A percentile compares a stretch with the other conserved stretches of the same genome.
Conservation (phyloP, 768 basidiomycete species). For the Leccinum broughii region DNA sequence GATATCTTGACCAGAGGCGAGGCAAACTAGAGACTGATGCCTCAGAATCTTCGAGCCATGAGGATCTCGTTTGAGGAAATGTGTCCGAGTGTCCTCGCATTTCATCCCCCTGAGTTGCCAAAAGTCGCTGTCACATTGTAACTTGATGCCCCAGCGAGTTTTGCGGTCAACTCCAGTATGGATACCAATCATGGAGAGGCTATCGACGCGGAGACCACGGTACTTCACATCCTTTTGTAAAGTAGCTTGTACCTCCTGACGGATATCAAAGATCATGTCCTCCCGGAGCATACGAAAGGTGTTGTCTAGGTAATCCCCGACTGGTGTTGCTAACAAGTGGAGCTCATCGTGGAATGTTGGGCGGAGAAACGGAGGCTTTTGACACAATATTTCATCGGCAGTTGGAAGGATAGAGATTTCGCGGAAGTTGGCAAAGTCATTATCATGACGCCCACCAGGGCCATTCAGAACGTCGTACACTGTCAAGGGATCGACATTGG, state of each 20-base stretch:
- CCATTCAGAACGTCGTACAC: conserved; percentile 19
- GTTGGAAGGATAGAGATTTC: conserved; percentile 63
- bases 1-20: conserved; percentile 50
- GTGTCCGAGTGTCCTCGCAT: conserved; percentile 32
- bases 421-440: conserved; percentile 60
- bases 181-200: conserved; percentile 38
- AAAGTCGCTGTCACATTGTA: conserved; percentile 38
- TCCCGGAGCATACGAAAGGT: conserved; percentile 66
- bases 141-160: conserved; percentile 43
- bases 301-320: conserved; percentile 56
- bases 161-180: conserved; percentile 27
- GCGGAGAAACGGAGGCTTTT: conserved; percentile 50
- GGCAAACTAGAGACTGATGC: conserved; percentile 55
- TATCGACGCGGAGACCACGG: conserved; percentile 35
- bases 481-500: conserved; percentile 20
- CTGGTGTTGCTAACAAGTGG: conserved; percentile 29
- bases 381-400: conserved; percentile 52
- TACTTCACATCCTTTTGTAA: conserved; percentile 37
- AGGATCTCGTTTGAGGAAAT: conserved; percentile 36
- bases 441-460: conserved; percentile 70
- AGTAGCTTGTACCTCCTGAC: conserved; percentile 50
- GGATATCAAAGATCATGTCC: conserved; percentile 59
- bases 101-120: conserved; percentile 33
- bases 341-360: conserved; percentile 30
- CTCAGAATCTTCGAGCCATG: conserved; percentile 40